Conservation (phyloP, 805 yeast genomes). For the Teunomyces stri region DNA sequence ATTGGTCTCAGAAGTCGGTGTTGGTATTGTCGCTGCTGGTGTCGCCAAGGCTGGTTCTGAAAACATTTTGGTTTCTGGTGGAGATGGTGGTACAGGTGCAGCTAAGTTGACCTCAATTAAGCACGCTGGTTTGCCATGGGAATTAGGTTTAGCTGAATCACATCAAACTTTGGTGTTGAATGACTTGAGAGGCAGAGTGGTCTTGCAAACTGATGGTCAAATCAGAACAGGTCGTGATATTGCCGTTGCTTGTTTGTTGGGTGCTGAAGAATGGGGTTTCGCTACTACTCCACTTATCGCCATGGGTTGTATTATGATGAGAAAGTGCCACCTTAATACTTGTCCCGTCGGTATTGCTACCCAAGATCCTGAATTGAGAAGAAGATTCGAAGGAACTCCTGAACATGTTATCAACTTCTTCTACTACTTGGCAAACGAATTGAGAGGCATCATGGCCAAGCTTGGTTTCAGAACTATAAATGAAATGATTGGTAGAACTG, state of each 20-base stretch:
- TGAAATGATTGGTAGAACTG: conserved; percentile 98
- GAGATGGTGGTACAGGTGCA: conserved; percentile 99
- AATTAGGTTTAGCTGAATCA: conserved; percentile 95
- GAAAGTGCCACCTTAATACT: conserved; percentile 89
- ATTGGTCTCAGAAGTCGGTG: conserved; percentile 97
- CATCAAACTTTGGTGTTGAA: conserved; percentile 95
- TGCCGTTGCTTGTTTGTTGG: conserved; percentile 91
- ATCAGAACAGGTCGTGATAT: conserved; percentile 95
- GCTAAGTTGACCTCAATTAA: conserved; percentile 96
- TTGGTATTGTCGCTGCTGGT: conserved; percentile 98
- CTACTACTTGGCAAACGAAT: conserved; percentile 89
- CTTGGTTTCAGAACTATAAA: conserved; percentile 93
- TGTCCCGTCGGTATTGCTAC: conserved; percentile 99
- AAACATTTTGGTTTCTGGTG: conserved; percentile 92
- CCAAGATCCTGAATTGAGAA: conserved; percentile 91
- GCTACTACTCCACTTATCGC: conserved; percentile 97
- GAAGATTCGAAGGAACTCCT: conserved; percentile 93
- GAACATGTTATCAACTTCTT: conserved; percentile 98
- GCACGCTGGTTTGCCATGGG: conserved; percentile 99
- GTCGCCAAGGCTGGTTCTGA: conserved; percentile 99
- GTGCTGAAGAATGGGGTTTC: conserved; percentile 98
- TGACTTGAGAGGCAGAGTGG: conserved; percentile 92
- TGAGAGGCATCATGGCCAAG: conserved; percentile 89
- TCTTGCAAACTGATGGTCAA: conserved; percentile 98
- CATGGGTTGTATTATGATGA: conserved; percentile 96